Evolutionary conservation across 441 rosid species (phyloP).

Genomic region (Capsella rubella): DNA sequence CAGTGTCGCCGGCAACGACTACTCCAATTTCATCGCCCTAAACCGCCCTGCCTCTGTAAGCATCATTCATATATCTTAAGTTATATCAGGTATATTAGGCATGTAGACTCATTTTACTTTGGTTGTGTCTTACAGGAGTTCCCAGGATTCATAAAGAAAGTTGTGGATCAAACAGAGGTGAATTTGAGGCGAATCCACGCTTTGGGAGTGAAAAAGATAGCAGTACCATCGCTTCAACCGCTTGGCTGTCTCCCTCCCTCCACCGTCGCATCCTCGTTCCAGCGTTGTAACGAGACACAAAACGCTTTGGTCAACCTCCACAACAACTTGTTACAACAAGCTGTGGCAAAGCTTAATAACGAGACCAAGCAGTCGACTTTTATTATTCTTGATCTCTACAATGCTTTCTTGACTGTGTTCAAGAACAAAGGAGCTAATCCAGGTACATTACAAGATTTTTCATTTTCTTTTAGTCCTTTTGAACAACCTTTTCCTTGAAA

Average conservation of each 20-base stretch:
- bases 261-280: conserved; percentile 51
- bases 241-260: conserved; percentile 73
- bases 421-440: conserved; percentile 49
- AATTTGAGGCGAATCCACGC: conserved; percentile 57
- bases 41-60: conserved; percentile 63
- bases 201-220: conserved; percentile 69
- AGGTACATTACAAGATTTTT: background rate
- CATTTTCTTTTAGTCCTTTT: background rate
- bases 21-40: conserved; percentile 50
- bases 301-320: conserved; percentile 64
- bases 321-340: conserved; percentile 61
- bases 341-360: conserved; percentile 54
- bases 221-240: conserved; percentile 60
- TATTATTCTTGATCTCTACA: conserved; percentile 65
- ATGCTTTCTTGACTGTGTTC: conserved; percentile 56
- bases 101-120: no score
- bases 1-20: conserved; percentile 78
- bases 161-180: conserved; percentile 60
- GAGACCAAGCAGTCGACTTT: conserved; percentile 49
- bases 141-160: conserved; percentile 54
- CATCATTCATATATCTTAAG: background rate
- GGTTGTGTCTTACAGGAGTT: conserved; percentile 52
- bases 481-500: background rate
- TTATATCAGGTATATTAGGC: no score
- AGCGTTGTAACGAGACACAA: conserved; percentile 57